Conservation (phyloP, 805 yeast species). For the Cyberlindnera xylosilytica region DNA sequence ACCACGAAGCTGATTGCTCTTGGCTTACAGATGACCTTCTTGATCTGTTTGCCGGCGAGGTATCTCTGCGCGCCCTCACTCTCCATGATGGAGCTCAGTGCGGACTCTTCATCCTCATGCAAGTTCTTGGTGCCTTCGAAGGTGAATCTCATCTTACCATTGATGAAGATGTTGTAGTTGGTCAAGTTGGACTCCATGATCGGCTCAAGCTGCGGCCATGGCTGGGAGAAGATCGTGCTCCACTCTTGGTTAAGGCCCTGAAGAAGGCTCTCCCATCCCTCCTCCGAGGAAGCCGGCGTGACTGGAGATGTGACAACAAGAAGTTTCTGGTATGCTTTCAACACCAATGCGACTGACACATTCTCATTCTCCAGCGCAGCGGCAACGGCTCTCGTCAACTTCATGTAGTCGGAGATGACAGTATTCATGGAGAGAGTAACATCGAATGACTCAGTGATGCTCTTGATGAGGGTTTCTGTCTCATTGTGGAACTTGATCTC, state of each 20-base stretch:
- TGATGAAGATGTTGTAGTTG: slow-evolving; percentile 60
- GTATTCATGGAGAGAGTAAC: slow-evolving; percentile 70
- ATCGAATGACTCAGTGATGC: slow-evolving; percentile 59
- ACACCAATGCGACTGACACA: slow-evolving; percentile 39
- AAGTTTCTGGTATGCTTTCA: slow-evolving; percentile 50
- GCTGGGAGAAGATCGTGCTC: slow-evolving; percentile 49
- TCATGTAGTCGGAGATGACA: slow-evolving; percentile 87
- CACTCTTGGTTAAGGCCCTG: slow-evolving; percentile 30
- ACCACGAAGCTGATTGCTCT: slow-evolving; percentile 25
- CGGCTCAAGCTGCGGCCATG: slow-evolving; percentile 61
- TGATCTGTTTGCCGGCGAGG: slow-evolving; percentile 39
- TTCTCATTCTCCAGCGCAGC: slow-evolving; percentile 35
- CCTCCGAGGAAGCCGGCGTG: slow-evolving; percentile 79
- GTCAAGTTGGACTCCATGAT: slow-evolving; percentile 34
- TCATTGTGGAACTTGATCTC: slow-evolving; percentile 62
- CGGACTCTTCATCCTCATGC: slow-evolving; percentile 34
- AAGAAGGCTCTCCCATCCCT: slow-evolving; percentile 59
- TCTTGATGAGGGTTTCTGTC: slow-evolving; percentile 42
- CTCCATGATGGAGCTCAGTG: slow-evolving; percentile 31
- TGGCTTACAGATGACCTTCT: slow-evolving; percentile 54
- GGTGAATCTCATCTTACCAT: slow-evolving; percentile 64
- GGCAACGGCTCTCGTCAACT: slow-evolving; percentile 55
- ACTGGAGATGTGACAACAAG: slow-evolving; percentile 73
- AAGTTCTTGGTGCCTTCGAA: slow-evolving; percentile 37
- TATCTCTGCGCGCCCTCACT: slow-evolving; percentile 39